Conservation (phyloP, 345 rosid genomes). For the Euphorbia pulcherrima region DNA sequence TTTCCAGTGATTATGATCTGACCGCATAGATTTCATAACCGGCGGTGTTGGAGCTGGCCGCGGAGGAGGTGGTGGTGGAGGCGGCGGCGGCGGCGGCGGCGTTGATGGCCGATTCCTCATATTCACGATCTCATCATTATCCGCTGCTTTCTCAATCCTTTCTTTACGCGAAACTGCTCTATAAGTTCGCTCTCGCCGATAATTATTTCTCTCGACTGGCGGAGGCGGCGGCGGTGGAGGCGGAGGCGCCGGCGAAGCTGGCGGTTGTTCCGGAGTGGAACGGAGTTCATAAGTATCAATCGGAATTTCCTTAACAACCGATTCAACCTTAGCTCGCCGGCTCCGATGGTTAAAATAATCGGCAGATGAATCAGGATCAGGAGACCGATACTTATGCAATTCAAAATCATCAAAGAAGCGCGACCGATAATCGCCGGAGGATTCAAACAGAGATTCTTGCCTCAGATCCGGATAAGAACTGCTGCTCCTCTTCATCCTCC, state of each 20-base stretch:
- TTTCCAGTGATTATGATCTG: constrained; percentile 23
- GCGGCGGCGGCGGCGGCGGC: constrained; percentile 32
- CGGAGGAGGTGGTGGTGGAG: constrained; percentile 31
- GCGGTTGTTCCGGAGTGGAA: constrained; percentile 28
- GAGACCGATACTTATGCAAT: constrained; percentile 35
- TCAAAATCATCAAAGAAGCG: constrained; percentile 74
- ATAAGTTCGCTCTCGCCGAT: constrained; percentile 33
- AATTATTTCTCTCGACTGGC: constrained; percentile 20
- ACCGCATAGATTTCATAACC: not conserved
- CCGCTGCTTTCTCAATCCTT: constrained; percentile 20
- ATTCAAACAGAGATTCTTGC: constrained; percentile 40
- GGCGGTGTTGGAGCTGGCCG: constrained; percentile 34
- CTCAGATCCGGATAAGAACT: constrained; percentile 78
- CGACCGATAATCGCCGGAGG: constrained; percentile 40
- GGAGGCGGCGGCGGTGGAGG: constrained; percentile 27
- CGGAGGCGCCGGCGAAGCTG: constrained; percentile 38
- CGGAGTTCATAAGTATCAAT: constrained; percentile 55
- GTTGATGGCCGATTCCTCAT: constrained; percentile 33
- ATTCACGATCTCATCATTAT: constrained; percentile 19
- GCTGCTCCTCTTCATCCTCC: constrained; percentile 63
- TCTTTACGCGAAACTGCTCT: constrained; percentile 37
- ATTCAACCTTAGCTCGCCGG: constrained; percentile 27
- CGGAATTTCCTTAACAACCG: constrained; percentile 46
- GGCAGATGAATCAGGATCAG: constrained; percentile 7
- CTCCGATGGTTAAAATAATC: constrained; percentile 17